Conservation (phyloP, 371 early-diverging fungal species). For the Mucor velutinosus region DNA sequence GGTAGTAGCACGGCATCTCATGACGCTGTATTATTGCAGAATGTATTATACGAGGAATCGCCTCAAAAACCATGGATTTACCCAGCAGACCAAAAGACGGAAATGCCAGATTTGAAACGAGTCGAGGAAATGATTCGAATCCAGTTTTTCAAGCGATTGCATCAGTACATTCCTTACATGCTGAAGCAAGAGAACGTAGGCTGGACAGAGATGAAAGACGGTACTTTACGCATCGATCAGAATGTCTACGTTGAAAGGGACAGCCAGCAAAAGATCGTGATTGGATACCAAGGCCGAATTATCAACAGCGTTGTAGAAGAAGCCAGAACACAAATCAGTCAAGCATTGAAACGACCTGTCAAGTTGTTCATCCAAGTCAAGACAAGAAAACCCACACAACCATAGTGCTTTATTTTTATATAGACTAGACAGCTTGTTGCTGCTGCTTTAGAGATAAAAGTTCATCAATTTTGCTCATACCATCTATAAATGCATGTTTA, state of each 20-base stretch:
- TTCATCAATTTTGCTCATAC: conserved; percentile 49
- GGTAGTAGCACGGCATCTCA: neutral
- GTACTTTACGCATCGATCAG: conserved; percentile 59
- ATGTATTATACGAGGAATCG: conserved; percentile 45
- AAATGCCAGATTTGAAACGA: conserved; percentile 66
- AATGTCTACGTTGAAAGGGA: conserved; percentile 52
- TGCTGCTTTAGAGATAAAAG: conserved; percentile 22
- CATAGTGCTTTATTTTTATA: neutral
- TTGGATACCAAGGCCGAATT: conserved; percentile 51
- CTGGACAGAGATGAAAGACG: conserved; percentile 62
- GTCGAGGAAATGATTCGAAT: conserved; percentile 78
- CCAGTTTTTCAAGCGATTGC: conserved; percentile 63
- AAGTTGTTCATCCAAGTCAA: conserved; percentile 61
- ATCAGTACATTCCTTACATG: conserved; percentile 69
- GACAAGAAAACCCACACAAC: conserved; percentile 23
- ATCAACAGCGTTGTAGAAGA: conserved; percentile 52
- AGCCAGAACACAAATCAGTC: conserved; percentile 44
- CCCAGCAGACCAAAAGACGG: conserved; percentile 59
- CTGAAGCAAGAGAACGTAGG: conserved; percentile 67
- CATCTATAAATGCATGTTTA: conserved; percentile 42
- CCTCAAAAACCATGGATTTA: conserved; percentile 63
- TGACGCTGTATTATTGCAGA: conserved; percentile 1
- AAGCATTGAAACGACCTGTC: conserved; percentile 48
- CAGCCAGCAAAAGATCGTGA: conserved; percentile 60
- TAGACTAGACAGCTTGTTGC: neutral